These are phyloP conservation scores for Podaxis sp. DNA, from an alignment of 768 basidiomycete genomes.

Conservation along the genomic window DNA sequence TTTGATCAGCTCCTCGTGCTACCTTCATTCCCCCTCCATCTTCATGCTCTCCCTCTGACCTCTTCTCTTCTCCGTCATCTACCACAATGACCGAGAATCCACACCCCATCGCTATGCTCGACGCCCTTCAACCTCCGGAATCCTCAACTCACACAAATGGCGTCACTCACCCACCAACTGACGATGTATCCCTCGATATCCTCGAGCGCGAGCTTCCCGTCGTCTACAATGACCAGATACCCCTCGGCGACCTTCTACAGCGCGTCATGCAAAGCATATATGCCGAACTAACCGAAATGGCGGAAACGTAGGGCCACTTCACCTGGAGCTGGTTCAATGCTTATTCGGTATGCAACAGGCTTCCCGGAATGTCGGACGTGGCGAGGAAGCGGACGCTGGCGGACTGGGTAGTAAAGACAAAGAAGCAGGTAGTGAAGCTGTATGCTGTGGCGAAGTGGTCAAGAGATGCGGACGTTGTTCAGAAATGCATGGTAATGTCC, in stretches of 20 bases:
- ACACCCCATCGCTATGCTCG: not conserved
- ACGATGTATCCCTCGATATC: constrained; percentile 44
- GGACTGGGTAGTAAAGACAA: constrained; percentile 88
- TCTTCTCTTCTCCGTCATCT: not conserved
- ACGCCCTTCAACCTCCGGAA: not conserved
- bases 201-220: constrained; percentile 74
- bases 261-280: constrained; percentile 78
- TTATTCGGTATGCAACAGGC: constrained; percentile 32
- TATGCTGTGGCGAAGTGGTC: constrained; percentile 89
- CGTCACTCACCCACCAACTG: constrained; percentile 23
- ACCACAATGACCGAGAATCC: constrained; percentile 5
- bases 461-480: constrained; percentile 77
- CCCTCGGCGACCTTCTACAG: constrained; percentile 71
- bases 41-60: constrained; percentile 3
- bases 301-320: constrained; percentile 69
- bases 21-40: not conserved
- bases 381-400: constrained; percentile 80
- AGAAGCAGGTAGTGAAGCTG: constrained; percentile 87
- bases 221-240: constrained; percentile 72
- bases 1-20: not conserved
- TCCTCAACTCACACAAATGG: constrained; percentile 24
- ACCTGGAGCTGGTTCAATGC: not conserved
- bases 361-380: constrained; percentile 81
- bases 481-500: constrained; percentile 75
- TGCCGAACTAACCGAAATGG: constrained; percentile 76